Base-by-base conservation (phyloP, 768 basidiomycete genomes). In the Suillus hirtellus region DNA sequence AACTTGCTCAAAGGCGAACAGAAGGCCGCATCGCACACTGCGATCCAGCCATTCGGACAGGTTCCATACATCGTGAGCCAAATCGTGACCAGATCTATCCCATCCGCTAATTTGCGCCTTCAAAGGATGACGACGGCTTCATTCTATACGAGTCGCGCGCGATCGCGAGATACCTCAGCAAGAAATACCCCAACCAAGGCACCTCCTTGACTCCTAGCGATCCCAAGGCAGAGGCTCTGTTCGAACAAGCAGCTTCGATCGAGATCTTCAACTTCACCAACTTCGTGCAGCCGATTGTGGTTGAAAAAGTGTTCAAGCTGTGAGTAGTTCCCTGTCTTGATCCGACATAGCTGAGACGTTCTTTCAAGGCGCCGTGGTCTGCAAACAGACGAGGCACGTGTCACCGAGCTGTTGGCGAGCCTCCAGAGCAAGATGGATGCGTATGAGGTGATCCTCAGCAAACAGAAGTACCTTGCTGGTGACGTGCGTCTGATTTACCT, bases 131-230 rank as follows among this genome's bases (percentile, higher is more conserved):
- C 31, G 86, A 86, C 46, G 88, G 86, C 5, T 84, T 88, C 72
- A 76, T 82, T 61, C 66, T 92, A 34, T 89, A 81, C 71, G 87
- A 89, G 68, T 82, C 81, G 46, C 84, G 87, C 15, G 87, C 87
- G 1, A 88, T 90, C 64, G 72, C 69, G 43, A 81, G 84, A 15
- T 91, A 90, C 70, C 68, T 89, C 67, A 82, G 78, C 42, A 71
- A 72, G 44, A 89, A 88, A 71, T 84, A 86, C 67, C 70, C 80
- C 8, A 63, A 75, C 56, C 80, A 86, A 64, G 86, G 86, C 24
- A 77, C 81, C 5, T 63, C 72, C 14, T 78, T 89, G 38, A 75
- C 86, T 35, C 88, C 89, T 4, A 68, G 69, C 31, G 79, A 80
- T 66, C 66, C 68, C 42, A 70, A 75, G 69, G 75, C 73, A 9